Conservation (phyloP, 2,329 filamentous ascomycete genomes). For the Trichoderma atroviride region DNA sequence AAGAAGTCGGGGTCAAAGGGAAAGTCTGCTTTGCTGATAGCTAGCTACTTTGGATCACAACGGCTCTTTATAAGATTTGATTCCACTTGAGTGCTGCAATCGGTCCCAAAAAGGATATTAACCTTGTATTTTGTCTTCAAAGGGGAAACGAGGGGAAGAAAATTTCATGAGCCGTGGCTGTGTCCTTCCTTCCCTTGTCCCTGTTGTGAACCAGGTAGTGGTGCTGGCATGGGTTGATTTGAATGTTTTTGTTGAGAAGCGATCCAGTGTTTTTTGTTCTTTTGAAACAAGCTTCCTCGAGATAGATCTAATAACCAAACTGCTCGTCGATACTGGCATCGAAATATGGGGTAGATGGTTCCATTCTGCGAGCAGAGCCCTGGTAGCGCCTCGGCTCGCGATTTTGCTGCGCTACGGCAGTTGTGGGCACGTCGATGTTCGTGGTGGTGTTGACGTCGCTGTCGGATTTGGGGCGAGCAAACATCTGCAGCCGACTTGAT, state of each 20-base stretch:
- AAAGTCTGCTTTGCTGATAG: too few species aligned
- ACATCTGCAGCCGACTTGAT: slow-evolving; percentile 38
- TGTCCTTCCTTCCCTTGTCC: neutral
- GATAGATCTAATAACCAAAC: too few species aligned
- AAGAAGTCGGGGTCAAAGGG: too few species aligned
- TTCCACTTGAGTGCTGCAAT: neutral
- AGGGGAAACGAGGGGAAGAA: neutral
- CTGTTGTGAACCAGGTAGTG: too few species aligned
- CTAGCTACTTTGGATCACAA: neutral
- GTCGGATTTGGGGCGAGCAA: slow-evolving; percentile 37
- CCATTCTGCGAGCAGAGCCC: slow-evolving; percentile 27
- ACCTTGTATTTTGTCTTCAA: slow-evolving; percentile 4
- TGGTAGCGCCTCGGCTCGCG: slow-evolving; percentile 31
- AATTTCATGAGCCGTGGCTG: slow-evolving; percentile 19
- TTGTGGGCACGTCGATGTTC: slow-evolving; percentile 17
- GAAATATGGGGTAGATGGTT: too few species aligned
- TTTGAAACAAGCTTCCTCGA: too few species aligned
- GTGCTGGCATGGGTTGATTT: too few species aligned
- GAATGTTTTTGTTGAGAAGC: too few species aligned
- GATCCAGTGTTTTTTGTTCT: too few species aligned
- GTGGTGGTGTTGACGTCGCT: slow-evolving; percentile 17
- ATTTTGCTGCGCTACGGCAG: slow-evolving; percentile 29
- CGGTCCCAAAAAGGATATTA: neutral
- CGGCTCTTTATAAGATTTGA: slow-evolving; percentile 9
- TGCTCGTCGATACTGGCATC: too few species aligned